Conservation (phyloP, 345 rosid species). For the Brassica napus region DNA sequence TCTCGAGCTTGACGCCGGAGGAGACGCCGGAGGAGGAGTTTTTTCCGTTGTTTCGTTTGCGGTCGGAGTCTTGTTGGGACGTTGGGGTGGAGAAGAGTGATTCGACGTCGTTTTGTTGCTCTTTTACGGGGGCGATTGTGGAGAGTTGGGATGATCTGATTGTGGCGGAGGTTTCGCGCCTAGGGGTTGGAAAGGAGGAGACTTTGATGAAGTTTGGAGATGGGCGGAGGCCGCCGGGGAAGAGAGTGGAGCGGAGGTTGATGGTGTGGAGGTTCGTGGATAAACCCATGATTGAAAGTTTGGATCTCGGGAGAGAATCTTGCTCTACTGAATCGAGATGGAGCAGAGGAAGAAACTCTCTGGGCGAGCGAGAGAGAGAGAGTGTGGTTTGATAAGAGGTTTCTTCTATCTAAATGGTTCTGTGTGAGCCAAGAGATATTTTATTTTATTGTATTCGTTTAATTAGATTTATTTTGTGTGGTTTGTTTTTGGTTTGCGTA, state of each 20-base stretch:
- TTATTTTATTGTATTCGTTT: background rate
- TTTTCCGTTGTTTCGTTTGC: constrained; percentile 41
- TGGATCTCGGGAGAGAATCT: background rate
- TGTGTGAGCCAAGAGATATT: background rate
- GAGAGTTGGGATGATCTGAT: constrained; percentile 49
- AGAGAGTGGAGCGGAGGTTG: constrained; percentile 54
- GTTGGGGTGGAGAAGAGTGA: constrained; percentile 53
- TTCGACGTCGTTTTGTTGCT: constrained; percentile 40
- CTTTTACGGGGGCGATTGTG: constrained; percentile 44
- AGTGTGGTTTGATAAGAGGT: background rate
- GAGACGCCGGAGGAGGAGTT: constrained; percentile 51
- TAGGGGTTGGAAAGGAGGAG: constrained; percentile 29
- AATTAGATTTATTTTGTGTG: background rate
- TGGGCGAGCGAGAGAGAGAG: background rate
- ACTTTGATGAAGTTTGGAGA: constrained; percentile 24
- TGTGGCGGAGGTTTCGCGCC: constrained; percentile 6
- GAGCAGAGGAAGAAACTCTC: background rate
- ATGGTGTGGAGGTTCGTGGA: constrained; percentile 57
- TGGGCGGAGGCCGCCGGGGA: constrained; percentile 39
- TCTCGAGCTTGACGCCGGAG: constrained; percentile 81
- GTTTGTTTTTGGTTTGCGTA: background rate
- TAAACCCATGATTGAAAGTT: constrained; percentile 45
- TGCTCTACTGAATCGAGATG: background rate
- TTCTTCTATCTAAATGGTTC: background rate
- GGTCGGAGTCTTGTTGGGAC: constrained; percentile 28